Conservation (phyloP, 1,284 basidiomycete genomes). For the Ustilago sp. region DNA sequence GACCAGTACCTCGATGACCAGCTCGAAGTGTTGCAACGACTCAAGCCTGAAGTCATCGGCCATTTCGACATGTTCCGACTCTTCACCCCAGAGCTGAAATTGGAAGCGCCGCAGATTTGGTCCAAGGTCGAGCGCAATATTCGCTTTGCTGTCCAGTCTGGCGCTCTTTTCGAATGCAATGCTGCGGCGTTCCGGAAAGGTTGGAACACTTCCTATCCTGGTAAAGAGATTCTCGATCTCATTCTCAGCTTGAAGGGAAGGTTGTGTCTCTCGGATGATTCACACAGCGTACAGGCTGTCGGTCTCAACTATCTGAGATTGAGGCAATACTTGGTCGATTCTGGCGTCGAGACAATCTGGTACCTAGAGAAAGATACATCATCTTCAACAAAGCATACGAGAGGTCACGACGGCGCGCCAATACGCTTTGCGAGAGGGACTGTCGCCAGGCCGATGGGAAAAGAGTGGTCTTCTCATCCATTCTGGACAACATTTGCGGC, state of each 20-base stretch:
- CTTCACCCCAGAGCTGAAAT: conserved; percentile 74
- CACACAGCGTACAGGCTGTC: conserved; percentile 88
- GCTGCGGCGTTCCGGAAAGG: conserved; percentile 91
- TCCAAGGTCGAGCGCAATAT: conserved; percentile 82
- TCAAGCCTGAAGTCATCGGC: conserved; percentile 89
- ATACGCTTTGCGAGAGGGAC: conserved; percentile 41
- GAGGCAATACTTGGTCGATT: conserved; percentile 77
- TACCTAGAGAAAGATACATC: conserved; percentile 71
- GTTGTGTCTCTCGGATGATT: conserved; percentile 92
- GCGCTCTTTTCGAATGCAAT: conserved; percentile 92
- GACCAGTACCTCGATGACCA: conserved; percentile 62
- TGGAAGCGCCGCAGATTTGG: conserved; percentile 72
- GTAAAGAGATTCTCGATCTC: conserved; percentile 78
- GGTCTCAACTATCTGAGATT: conserved; percentile 84
- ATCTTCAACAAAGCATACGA: background rate
- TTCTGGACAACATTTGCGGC: conserved; percentile 36
- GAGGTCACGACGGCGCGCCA: background rate
- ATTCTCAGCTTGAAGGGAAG: conserved; percentile 78
- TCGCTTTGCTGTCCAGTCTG: conserved; percentile 80
- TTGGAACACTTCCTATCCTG: conserved; percentile 87
- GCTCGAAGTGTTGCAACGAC: conserved; percentile 70
- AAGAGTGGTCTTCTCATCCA: conserved; percentile 29
- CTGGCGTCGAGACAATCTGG: conserved; percentile 80
- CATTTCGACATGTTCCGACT: conserved; percentile 79
- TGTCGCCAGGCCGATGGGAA: conserved; percentile 26